phyloP scores from a whole-genome alignment of 441 rosid species.

The Raphanus hybrid region DNA sequence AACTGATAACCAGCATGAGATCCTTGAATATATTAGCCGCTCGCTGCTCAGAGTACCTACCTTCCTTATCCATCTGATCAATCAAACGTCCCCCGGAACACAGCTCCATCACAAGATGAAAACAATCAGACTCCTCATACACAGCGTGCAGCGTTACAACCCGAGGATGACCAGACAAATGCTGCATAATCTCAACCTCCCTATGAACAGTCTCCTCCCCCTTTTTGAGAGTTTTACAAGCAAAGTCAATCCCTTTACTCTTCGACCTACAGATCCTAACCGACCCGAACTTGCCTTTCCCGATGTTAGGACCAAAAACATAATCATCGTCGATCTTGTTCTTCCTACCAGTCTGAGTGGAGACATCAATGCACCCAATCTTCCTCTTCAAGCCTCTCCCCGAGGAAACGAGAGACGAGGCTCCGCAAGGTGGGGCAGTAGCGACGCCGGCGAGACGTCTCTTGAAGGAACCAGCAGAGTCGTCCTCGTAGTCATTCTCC shows the following conservation, averaged over 20 bases:
- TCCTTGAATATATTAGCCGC: conserved; percentile 91
- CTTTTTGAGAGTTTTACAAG: conserved; percentile 82
- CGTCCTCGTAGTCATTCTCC: conserved; percentile 55
- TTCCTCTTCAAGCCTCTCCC: conserved; percentile 97
- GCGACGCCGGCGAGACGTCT: conserved; percentile 83
- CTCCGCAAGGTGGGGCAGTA: conserved; percentile 94
- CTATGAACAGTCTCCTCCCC: conserved; percentile 93
- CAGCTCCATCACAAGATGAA: conserved; percentile 95
- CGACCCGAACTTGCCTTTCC: conserved; percentile 89
- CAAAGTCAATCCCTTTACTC: conserved; percentile 66
- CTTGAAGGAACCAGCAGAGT: conserved; percentile 65
- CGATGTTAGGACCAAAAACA: conserved; percentile 62
- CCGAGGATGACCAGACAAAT: conserved; percentile 90
- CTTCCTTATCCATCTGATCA: conserved; percentile 81
- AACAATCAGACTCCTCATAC: conserved; percentile 80
- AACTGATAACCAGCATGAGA: conserved; percentile 80
- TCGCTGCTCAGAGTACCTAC: conserved; percentile 75
- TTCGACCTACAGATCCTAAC: conserved; percentile 76
- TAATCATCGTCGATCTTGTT: conserved; percentile 84
- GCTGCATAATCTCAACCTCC: conserved; percentile 99
- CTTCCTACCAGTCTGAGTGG: conserved; percentile 82
- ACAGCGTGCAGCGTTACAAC: conserved; percentile 89
- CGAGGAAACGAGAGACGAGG: conserved; percentile 68
- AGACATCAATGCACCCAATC: conserved; percentile 89
- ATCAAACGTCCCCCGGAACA: conserved; percentile 92